Conservation (phyloP, 2,329 filamentous ascomycete genomes). For the Aspergillus fumigatiaffinis region DNA sequence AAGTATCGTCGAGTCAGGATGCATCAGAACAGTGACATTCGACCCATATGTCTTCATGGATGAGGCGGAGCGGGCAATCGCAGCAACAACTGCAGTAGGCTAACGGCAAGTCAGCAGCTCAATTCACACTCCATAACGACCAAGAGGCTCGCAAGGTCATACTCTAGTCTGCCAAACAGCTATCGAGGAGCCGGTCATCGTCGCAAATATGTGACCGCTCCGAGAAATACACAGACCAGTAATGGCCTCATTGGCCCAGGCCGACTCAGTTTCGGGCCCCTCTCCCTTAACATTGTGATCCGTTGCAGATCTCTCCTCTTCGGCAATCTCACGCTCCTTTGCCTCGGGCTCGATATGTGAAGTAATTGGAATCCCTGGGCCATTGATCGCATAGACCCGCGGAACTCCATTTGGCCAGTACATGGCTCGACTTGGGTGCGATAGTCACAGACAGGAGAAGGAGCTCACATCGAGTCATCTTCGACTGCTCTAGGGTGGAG, state of each 20-base stretch:
- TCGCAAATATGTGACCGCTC: slow-evolving; percentile 78
- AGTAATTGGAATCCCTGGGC: slow-evolving; percentile 33
- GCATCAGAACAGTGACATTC: slow-evolving; percentile 78
- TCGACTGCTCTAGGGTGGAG: slow-evolving; percentile 14
- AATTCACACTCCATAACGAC: slow-evolving; percentile 8
- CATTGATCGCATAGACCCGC: slow-evolving; percentile 47
- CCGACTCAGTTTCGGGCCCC: slow-evolving; percentile 26
- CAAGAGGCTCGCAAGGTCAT: slow-evolving; percentile 25
- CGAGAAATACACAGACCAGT: slow-evolving; percentile 73
- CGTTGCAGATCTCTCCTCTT: slow-evolving; percentile 24
- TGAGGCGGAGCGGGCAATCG: slow-evolving; percentile 73
- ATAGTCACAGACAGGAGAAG: slow-evolving; percentile 23
- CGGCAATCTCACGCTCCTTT: slow-evolving; percentile 8
- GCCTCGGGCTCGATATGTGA: slow-evolving; percentile 24
- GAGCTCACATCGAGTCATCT: slow-evolving; percentile 39
- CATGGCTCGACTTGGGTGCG: slow-evolving; percentile 36
- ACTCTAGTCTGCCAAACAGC: slow-evolving; percentile 98
- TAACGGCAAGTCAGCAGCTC: slow-evolving; percentile 42
- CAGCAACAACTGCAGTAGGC: slow-evolving; percentile 84
- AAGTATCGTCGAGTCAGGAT: slow-evolving; percentile 87
- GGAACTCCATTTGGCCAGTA: slow-evolving; percentile 50
- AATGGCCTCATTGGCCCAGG: slow-evolving; percentile 60
- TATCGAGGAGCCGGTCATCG: slow-evolving; percentile 78
- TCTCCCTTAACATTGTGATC: slow-evolving; percentile 17
- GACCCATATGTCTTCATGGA: slow-evolving; percentile 80